These are phyloP conservation scores for Monsonia emarginata DNA, from an alignment of 441 rosid genomes.

Conservation along the genomic window DNA sequence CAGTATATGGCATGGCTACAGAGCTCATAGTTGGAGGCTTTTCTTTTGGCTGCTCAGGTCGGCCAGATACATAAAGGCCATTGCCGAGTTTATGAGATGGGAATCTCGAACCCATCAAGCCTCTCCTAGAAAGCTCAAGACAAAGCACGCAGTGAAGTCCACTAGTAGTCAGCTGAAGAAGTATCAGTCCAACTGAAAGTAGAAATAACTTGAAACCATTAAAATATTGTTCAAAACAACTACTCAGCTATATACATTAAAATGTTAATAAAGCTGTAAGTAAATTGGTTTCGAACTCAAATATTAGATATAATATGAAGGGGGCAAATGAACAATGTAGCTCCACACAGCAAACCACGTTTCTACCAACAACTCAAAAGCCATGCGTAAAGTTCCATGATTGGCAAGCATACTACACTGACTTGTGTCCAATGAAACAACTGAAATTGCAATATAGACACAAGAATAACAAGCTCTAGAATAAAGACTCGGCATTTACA, in stretches of 20 bases:
- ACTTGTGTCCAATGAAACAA: too few relatives aligned
- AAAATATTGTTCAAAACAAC: not conserved
- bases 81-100: conserved; percentile 92
- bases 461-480: not conserved
- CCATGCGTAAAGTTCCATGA: not conserved
- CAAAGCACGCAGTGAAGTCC: too few relatives aligned
- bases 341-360: too few relatives aligned
- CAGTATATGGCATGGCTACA: conserved; percentile 88
- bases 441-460: not conserved
- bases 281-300: not conserved
- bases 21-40: conserved; percentile 92
- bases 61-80: conserved; percentile 93
- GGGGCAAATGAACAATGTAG: too few relatives aligned
- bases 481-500: too few relatives aligned
- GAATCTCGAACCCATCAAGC: conserved; percentile 82
- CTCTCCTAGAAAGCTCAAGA: too few relatives aligned
- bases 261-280: not conserved
- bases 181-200: conserved; percentile 8
- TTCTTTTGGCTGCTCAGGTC: conserved; percentile 95
- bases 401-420: not conserved
- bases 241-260: not conserved
- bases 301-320: not conserved
- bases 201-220: not conserved
- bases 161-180: too few relatives aligned
- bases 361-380: not conserved